Evolutionary conservation across 2,329 filamentous ascomycete species (phyloP), one percentile per base, ranked within the genome.

Genomic region (Diaporthe vexans): DNA sequence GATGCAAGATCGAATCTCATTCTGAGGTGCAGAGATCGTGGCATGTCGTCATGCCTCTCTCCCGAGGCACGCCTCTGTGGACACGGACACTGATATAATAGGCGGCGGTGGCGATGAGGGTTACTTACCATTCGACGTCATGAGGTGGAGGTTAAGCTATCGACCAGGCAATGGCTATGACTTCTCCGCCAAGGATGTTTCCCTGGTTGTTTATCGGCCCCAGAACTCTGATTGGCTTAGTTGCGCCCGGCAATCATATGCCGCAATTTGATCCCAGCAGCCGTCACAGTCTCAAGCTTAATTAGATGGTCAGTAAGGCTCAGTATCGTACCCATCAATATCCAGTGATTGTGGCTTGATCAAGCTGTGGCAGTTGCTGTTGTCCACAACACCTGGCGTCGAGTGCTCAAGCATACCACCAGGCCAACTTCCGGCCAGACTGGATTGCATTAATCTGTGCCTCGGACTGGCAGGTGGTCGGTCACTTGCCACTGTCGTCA

Each of bases 51-150:
- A 68, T 68, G 29, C 13, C 40, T 21, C 15, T 40, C 48, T 24
- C 1, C 19, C 48, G 10, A 52, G n/a, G n/a, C n/a, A 52, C n/a
- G 8, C 48, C 37, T 4, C 63, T 48, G 13, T 40, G 46, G 63
- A 21, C 29, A 17, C 13, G 33, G 46, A 11, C 29, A 24, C 19
- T 67, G 46, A 26, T 33, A 26, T 35, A 26, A 24, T 29, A 26
- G 61, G 46, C 40, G 35, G 43, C 59, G 11, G 24, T 26, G 21
- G 46, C 19, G 7, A 26, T 24, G 26, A 67, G 19, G 21, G 13
- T 52, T 67, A 8, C 63, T 52, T 40, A 19, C 63, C 63, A 26
- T 52, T 52, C 48, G 48, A 68, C 63, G 63, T 68, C 63, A 68
- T 68, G 63, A 68, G 15, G 13, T 54, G 46, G 19, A 68, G 24